Evolutionary conservation across 495 filamentous ascomycete species (phyloP).

Genomic region (Penicillium ucsense): DNA sequence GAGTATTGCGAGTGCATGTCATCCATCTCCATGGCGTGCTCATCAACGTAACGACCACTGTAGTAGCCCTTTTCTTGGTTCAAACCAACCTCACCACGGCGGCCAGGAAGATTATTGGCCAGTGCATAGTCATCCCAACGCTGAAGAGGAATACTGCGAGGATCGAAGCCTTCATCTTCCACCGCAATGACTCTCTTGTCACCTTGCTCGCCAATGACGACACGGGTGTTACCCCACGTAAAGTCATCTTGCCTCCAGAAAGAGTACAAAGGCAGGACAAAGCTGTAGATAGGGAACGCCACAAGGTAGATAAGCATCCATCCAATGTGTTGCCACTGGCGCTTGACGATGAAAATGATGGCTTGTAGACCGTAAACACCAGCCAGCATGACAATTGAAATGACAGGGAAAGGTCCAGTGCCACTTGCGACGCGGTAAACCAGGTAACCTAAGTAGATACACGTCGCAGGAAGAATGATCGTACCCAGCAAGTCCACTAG

Average conservation of each 20-base stretch:
- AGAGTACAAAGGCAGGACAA: conserved; percentile 87
- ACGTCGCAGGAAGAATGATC: conserved; percentile 84
- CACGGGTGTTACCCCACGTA: conserved; percentile 36
- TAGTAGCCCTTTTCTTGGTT: conserved; percentile 53
- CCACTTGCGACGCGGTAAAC: conserved; percentile 67
- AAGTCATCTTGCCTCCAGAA: conserved; percentile 99
- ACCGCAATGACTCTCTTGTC: conserved; percentile 79
- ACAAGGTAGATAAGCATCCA: conserved; percentile 99
- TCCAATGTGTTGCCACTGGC: conserved; percentile 95
- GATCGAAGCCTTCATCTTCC: conserved; percentile 82
- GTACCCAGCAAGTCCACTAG: conserved; percentile 93
- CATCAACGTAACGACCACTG: conserved; percentile 50
- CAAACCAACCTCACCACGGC: conserved; percentile 52
- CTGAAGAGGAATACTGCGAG: conserved; percentile 84
- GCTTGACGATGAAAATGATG: conserved; percentile 87
- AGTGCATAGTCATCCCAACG: conserved; percentile 96
- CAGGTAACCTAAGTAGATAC: conserved; percentile 80
- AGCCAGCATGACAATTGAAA: conserved; percentile 81
- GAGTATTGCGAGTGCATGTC: conserved; percentile 96
- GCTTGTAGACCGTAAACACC: conserved; percentile 93
- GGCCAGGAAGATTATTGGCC: conserved; percentile 82
- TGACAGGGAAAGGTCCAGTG: conserved; percentile 69
- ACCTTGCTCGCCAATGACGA: conserved; percentile 90
- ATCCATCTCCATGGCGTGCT: conserved; percentile 76
- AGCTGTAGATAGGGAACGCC: conserved; percentile 88